These are phyloP conservation scores for Capronia americana DNA, from an alignment of 2,329 filamentous ascomycete genomes.

Conservation along the genomic window DNA sequence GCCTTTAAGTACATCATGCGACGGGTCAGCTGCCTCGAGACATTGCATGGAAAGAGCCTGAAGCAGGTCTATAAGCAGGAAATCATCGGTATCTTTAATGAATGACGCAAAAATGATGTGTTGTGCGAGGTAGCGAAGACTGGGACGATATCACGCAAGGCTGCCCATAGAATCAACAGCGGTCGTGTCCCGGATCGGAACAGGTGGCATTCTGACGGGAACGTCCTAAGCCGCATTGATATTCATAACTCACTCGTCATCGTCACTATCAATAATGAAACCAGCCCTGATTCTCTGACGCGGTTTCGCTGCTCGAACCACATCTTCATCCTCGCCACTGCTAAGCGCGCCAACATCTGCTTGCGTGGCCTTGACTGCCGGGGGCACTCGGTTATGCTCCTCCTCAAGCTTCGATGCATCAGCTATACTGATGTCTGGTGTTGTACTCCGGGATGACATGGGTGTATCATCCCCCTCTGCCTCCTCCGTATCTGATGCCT, in stretches of 20 bases:
- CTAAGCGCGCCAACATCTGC: not conserved
- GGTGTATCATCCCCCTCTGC: conserved; percentile 43
- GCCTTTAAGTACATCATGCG: not conserved
- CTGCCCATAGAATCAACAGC: not conserved
- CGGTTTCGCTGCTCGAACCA: conserved; percentile 22
- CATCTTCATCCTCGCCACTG: conserved; percentile 28
- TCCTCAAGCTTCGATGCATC: conserved; percentile 16
- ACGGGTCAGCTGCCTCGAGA: no score
- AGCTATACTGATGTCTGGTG: conserved; percentile 14
- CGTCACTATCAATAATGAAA: conserved; percentile 40
- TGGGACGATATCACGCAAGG: not conserved
- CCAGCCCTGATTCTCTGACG: conserved; percentile 32
- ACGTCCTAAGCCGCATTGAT: not conserved
- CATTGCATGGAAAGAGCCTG: no score
- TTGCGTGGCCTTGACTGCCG: not conserved
- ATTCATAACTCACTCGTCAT: conserved; percentile 32
- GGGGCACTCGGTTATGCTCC: conserved; percentile 15
- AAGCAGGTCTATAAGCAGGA: not conserved
- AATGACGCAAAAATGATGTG: no score
- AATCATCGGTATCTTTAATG: not conserved
- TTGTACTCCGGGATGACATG: conserved; percentile 37
- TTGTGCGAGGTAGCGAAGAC: no score
- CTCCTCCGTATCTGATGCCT: conserved; percentile 24
- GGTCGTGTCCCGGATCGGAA: not conserved
- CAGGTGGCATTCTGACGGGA: not conserved